A percentile compares a stretch with the other conserved stretches of the same genome.
Evolutionary conservation across 1,284 basidiomycete species (phyloP).

Genomic region (Pseudozyma hubeiensis): DNA sequence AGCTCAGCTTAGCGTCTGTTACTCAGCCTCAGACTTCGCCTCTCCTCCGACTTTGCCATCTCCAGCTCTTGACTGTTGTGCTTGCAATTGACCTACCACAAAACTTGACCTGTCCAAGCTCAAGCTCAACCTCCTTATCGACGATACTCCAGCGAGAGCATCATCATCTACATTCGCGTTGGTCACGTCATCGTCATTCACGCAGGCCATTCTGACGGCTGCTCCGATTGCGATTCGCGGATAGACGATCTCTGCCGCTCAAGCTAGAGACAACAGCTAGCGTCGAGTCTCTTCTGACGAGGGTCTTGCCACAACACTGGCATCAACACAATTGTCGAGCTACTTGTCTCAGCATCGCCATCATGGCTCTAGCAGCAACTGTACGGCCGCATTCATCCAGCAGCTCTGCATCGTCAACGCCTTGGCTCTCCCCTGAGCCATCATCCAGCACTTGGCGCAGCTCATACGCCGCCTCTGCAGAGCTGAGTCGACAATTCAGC

Average conservation of each 20-base stretch:
- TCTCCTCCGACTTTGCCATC: neutral
- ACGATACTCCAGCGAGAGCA: too few relatives aligned
- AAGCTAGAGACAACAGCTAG: too few relatives aligned
- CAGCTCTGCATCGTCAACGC: constrained; percentile 37
- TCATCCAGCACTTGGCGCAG: constrained; percentile 17
- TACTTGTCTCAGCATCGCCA: neutral
- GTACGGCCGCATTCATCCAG: constrained; percentile 28
- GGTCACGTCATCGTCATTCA: too few relatives aligned
- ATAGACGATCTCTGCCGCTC: too few relatives aligned
- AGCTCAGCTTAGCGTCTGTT: neutral
- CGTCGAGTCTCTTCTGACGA: neutral
- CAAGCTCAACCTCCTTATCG: too few relatives aligned
- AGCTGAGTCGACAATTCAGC: constrained; percentile 31
- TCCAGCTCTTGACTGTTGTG: too few relatives aligned
- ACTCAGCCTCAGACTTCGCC: neutral
- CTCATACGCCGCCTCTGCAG: constrained; percentile 19
- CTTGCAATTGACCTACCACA: too few relatives aligned
- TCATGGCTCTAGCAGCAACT: constrained; percentile 29
- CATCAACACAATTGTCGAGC: neutral
- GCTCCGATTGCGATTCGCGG: too few relatives aligned
- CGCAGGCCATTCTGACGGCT: too few relatives aligned
- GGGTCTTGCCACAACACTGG: neutral
- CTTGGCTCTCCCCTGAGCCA: constrained; percentile 37
- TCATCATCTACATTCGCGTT: too few relatives aligned
- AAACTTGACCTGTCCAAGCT: too few relatives aligned